These are phyloP conservation scores for Cryptococcus sp. DNA, from an alignment of 1,284 basidiomycete genomes.

Conservation along the genomic window DNA sequence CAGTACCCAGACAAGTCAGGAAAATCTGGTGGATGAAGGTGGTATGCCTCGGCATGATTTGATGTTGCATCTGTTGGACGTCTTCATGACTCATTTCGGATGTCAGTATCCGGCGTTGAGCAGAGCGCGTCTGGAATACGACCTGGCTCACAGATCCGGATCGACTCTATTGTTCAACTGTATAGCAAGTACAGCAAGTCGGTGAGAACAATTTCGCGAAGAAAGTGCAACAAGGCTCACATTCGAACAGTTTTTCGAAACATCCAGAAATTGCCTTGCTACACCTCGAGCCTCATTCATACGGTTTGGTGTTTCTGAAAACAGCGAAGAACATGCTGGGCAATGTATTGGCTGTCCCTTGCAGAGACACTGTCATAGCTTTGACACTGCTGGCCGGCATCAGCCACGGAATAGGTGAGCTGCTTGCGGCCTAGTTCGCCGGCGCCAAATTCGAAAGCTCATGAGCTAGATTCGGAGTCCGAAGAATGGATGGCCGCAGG, in stretches of 20 bases:
- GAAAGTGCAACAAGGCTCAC: neutral
- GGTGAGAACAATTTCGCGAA: conserved; percentile 19
- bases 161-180: conserved; percentile 22
- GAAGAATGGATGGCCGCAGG: conserved; percentile 35
- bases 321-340: conserved; percentile 24
- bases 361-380: conserved; percentile 24
- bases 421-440: too few relatives aligned
- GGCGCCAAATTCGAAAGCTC: too few relatives aligned
- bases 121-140: conserved; percentile 7
- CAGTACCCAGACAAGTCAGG: neutral
- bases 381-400: conserved; percentile 25
- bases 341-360: conserved; percentile 24
- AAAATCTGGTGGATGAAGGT: conserved; percentile 17
- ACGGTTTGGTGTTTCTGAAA: conserved; percentile 26
- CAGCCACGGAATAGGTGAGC: conserved; percentile 24
- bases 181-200: conserved; percentile 24
- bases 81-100: conserved; percentile 29
- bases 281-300: conserved; percentile 22
- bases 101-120: conserved; percentile 27
- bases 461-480: conserved; percentile 21
- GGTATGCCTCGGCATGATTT: conserved; percentile 12
- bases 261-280: conserved; percentile 29
- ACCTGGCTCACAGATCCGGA: conserved; percentile 15
- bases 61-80: conserved; percentile 26
- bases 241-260: conserved; percentile 22